A percentile compares a stretch with the other conserved stretches of the same genome.
phyloP scores from a whole-genome alignment of 352 stramenopile species.

The Plasmopara muralis region DNA sequence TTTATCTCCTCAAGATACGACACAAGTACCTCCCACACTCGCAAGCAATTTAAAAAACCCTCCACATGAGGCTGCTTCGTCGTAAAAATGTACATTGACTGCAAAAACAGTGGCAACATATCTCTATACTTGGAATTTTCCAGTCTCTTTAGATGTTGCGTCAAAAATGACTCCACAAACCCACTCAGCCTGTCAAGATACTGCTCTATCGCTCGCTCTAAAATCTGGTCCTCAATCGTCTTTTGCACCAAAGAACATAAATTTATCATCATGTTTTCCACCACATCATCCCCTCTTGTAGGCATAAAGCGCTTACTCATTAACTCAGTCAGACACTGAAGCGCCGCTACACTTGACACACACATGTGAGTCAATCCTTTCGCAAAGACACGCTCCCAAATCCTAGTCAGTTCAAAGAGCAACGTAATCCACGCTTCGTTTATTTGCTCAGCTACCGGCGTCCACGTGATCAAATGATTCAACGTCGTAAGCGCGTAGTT shows the following conservation, averaged over 20 bases:
- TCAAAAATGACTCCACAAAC: constrained; percentile 69
- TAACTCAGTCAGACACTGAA: constrained; percentile 57
- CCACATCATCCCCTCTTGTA: constrained; percentile 32
- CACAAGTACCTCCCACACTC: constrained; percentile 79
- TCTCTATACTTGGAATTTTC: constrained; percentile 43
- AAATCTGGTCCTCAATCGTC: constrained; percentile 47
- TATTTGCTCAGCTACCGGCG: constrained; percentile 47
- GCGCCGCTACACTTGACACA: constrained; percentile 41
- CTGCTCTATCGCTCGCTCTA: constrained; percentile 40
- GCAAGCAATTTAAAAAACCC: constrained; percentile 73
- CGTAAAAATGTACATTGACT: constrained; percentile 56
- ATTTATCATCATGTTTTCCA: constrained; percentile 44
- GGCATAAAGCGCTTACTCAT: constrained; percentile 61
- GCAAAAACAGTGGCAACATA: constrained; percentile 48
- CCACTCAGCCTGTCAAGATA: constrained; percentile 73
- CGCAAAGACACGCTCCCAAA: constrained; percentile 28
- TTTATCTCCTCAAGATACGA: constrained; percentile 75
- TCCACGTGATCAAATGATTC: constrained; percentile 44
- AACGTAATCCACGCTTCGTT: constrained; percentile 51
- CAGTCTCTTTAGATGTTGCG: constrained; percentile 65
- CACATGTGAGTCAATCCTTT: constrained; percentile 26
- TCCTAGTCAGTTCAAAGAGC: constrained; percentile 49
- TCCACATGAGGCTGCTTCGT: constrained; percentile 64
- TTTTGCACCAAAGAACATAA: constrained; percentile 58
- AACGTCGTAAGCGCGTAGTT: constrained; percentile 50